Evolutionary conservation across 768 basidiomycete genomes (phyloP), one percentile per base, ranked within the genome.

Genomic region (Phanerochaete carnosa): DNA sequence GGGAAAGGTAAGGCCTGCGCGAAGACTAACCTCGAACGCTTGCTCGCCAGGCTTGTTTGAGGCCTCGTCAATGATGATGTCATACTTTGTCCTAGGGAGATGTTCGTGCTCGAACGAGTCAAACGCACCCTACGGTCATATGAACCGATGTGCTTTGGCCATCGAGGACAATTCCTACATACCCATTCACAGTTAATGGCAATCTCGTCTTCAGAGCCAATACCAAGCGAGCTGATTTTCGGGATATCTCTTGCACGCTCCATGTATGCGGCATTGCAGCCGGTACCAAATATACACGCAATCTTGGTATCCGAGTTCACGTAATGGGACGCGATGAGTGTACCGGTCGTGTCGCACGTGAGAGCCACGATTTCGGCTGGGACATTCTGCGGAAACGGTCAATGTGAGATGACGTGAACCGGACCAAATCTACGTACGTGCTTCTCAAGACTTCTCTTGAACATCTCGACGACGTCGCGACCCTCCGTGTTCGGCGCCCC

Each of bases 181-280:
- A 90, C 89, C 90, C 92, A 95, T 85, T 95, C 93, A 76, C 96
- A 96, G 73, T 98, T 98, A 72, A 99, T 98, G 5, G 88, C 96
- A 84, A 99, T 97, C 56, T 89, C 80, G 28, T 78, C 81, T 15
- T 78, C 74, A 2, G 74, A 77, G 37, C 87, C 84, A 64, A 95
- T 80, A 1, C 87, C 88, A n/a, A 95, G 74, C 55, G 85, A 65
- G 51, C 82, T 80, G 63, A 98, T 85, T 80, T 99, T 99, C 43
- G 90, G 84, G 52, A 98, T 95, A 66, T 89, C 85, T 45, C 79
- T 81, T 16, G 94, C 84, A 59, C 87, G 85, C 72, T 99, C 96
- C 93, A 97, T 95, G 70, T 98, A 98, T 6, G 96, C 96, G 0
- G 96, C 96, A 72, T 98, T 98, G 72, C 95, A 98, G 0, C 97